Base-by-base conservation (phyloP, 768 basidiomycete species). In the Panus rudis region DNA sequence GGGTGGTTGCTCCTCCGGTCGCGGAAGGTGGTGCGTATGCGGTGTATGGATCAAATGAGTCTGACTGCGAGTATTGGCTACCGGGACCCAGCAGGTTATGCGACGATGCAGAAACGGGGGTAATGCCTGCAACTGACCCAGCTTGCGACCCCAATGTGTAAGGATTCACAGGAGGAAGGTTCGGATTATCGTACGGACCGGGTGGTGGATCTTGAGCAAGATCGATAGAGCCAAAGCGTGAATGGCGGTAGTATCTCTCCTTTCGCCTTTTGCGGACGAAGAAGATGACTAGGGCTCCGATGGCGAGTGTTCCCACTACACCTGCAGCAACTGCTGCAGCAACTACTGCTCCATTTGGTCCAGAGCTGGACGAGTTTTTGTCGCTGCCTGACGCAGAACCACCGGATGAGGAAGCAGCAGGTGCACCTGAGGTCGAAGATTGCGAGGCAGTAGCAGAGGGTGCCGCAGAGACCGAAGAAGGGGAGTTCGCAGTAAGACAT, bases 401-500 rank as follows among this genome's bases (percentile, higher is more conserved):
- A 37, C 24, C 38, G 21, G 41, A 28, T 21, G 57, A 45, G 7
- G 47, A 23, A 28, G 27, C 16, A 25, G 11, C 23, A 37, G n/a
- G 19, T 14, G 17, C 8, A 17, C 8, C 4, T 22, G 37, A 23
- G 13, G 45, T 42, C 19, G 41, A 37, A 31, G 26, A 17, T n/a
- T 49, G 31, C 19, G 44, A 42, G 8, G 42, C 31, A 16, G 41
- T 51, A 27, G 26, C 38, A 19, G 52, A 52, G 1, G 59, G 59
- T 11, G 47, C 42, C 16, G 41, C 45, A 23, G 54, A 46, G 16
- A 50, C 47, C 7, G 59, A 55, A 3, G 52, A 41, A 8, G 59
- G 59, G 3, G 49, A 55, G 4, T 49, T 31, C 20, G 44, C 50
- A 17, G 35, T 47, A 16, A 61, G 57, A 42, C 59, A 61, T 3